Base-by-base conservation (phyloP, 192 early-diverging fungal genomes). In the Podila clonocystis region DNA sequence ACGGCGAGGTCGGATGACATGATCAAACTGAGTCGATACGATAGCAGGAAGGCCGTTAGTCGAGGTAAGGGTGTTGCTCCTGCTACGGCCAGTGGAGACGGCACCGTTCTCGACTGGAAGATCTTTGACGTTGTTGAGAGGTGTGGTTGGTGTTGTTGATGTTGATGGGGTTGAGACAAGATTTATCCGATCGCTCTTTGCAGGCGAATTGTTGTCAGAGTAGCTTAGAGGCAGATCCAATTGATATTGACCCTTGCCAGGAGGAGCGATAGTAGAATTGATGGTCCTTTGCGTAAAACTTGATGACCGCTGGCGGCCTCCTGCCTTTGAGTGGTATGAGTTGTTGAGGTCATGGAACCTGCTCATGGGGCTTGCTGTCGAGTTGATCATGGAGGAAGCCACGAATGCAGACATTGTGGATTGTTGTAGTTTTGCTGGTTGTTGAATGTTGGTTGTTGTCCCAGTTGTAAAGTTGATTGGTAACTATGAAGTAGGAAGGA, bases 51-150 rank as follows among this genome's bases (percentile, higher is more conserved):
- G 64, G 8, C 69, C 57, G 30, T 59, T 67, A 8, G 50, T 72
- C 26, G 65, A 68, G 6, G 75, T 72, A 9, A 79, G 58, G 8
- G 75, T 79, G 61, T 63, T 79, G 26, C 75, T 79, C 70, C 75
- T 72, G 65, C 70, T 79, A 48, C 75, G 75, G 17, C 75, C 75
- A 8, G 70, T 72, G 26, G 69, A 72, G 60, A 72, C 41, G 48
- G 7, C 17, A 20, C 8, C 17, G 22, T 55, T 20, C 52, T 55
- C 24, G 20, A 9, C 52, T 48, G 22, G 50, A 36, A n/a, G 58
- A 31, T 12, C 58, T n/a, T 41, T 48, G 20, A 19, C 15, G 19
- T 22, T 45, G 38, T 41, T 38, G 5, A 45, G 62, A 5, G 12
- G 12, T 63, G 36, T 38, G 26, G 38, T 38, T 62, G 38, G 9